A percentile compares a stretch with the other conserved stretches of the same genome.
Evolutionary conservation across 768 basidiomycete species (phyloP).

Genomic region (Termitomyces titanicus): DNA sequence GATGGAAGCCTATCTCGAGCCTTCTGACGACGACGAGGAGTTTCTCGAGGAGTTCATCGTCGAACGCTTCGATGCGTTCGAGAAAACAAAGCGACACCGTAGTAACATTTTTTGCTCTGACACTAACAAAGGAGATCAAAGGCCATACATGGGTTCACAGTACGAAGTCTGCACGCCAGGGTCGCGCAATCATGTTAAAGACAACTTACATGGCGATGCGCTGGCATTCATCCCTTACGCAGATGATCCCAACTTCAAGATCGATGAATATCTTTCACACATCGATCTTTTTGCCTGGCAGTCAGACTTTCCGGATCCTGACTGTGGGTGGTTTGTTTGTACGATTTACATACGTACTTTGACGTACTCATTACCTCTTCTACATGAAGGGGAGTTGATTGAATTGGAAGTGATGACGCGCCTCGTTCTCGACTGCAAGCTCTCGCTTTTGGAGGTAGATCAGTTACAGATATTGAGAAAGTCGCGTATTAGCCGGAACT

Average conservation of each 20-base stretch:
- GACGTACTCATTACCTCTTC: not conserved
- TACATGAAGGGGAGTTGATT: constrained; percentile 41
- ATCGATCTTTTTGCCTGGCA: constrained; percentile 33
- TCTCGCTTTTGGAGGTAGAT: constrained; percentile 36
- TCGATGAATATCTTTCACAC: constrained; percentile 19
- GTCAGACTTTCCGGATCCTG: constrained; percentile 39
- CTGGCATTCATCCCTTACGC: constrained; percentile 41
- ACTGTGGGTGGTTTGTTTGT: constrained; percentile 34
- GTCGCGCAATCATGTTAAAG: constrained; percentile 25
- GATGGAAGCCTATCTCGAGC: constrained; percentile 3
- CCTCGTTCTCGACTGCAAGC: constrained; percentile 24
- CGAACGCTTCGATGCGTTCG: constrained; percentile 12
- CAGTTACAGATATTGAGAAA: constrained; percentile 21
- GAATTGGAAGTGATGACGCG: constrained; percentile 40
- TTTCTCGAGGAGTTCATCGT: constrained; percentile 11
- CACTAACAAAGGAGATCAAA: not conserved
- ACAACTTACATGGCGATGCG: not conserved
- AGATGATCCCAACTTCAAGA: constrained; percentile 39
- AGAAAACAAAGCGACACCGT: constrained; percentile 6
- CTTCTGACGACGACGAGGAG: not conserved
- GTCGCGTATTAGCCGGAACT: constrained; percentile 18
- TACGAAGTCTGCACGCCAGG: constrained; percentile 49
- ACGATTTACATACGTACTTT: not conserved
- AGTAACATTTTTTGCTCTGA: constrained; percentile 13
- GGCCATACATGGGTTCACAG: constrained; percentile 15